A percentile compares a stretch with the other conserved stretches of the same genome.
phyloP scores from a whole-genome alignment of 129 eudicot species.

The Oenanthe sinensis region DNA sequence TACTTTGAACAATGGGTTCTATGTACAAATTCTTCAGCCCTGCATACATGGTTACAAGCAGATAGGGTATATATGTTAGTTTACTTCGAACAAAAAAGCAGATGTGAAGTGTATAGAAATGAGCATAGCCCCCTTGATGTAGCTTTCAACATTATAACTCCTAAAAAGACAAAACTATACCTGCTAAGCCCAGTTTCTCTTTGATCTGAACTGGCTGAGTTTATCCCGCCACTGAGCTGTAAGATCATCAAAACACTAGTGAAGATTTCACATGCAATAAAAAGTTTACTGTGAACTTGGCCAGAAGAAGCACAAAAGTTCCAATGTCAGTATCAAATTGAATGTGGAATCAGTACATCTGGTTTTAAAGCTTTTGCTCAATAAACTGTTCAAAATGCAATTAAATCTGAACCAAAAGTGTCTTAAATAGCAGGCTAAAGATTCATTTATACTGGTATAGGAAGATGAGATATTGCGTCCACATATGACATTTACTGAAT shows the following conservation, averaged over 20 bases:
- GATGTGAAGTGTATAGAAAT: neutral
- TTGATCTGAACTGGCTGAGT: slow-evolving; percentile 80
- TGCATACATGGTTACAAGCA: neutral
- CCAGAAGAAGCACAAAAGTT: neutral
- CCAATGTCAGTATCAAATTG: neutral
- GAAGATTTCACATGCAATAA: neutral
- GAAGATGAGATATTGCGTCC: neutral
- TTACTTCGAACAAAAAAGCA: neutral
- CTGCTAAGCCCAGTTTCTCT: slow-evolving; percentile 80
- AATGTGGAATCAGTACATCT: neutral
- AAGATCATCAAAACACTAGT: slow-evolving; percentile 1
- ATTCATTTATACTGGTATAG: neutral
- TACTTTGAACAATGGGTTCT: slow-evolving; percentile 12
- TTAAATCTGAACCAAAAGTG: neutral
- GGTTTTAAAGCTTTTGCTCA: neutral
- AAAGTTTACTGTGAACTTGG: neutral
- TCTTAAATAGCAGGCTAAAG: neutral
- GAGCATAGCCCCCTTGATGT: neutral
- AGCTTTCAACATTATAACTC: neutral
- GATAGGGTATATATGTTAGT: neutral
- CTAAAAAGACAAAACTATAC: slow-evolving; percentile 16
- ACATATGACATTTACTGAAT: neutral
- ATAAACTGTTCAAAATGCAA: neutral
- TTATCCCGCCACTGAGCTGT: slow-evolving; percentile 86
- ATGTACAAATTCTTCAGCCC: slow-evolving; percentile 14